Percentiles rank a stretch among this genome's conserved stretches.
phyloP scores from a whole-genome alignment of 2,329 filamentous ascomycete species.

The Rachicladosporium sp. region DNA sequence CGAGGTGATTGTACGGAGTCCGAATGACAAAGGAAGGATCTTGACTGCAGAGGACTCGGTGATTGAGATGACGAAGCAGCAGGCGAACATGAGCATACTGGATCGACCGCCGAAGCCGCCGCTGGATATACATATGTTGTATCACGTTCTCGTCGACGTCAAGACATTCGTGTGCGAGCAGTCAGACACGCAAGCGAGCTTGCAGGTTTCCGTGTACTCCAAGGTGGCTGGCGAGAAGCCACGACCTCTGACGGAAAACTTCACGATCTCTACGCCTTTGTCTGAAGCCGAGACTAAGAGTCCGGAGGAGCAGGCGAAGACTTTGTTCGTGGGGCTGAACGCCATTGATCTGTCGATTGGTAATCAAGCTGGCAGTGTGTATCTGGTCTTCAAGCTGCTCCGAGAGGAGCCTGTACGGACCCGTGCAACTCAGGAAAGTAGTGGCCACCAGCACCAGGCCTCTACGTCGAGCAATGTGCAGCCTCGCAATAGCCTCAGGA shows the following conservation, averaged over 20 bases:
- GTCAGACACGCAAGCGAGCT: constrained; percentile 59
- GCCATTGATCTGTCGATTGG: constrained; percentile 59
- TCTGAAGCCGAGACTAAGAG: constrained; percentile 57
- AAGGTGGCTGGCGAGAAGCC: constrained; percentile 53
- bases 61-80: constrained; percentile 77
- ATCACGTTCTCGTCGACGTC: constrained; percentile 74
- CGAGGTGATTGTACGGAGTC: constrained; percentile 89
- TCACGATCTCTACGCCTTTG: constrained; percentile 63
- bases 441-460: too few relatives aligned
- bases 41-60: constrained; percentile 88
- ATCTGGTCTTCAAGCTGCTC: constrained; percentile 70
- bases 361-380: constrained; percentile 56
- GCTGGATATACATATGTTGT: constrained; percentile 58
- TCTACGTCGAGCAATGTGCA: too few relatives aligned
- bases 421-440: constrained; percentile 1
- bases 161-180: constrained; percentile 68
- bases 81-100: constrained; percentile 91
- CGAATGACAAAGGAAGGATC: constrained; percentile 67
- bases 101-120: constrained; percentile 63
- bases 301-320: constrained; percentile 59
- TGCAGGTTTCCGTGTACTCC: constrained; percentile 67
- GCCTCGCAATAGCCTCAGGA: constrained; percentile 19
- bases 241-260: constrained; percentile 68
- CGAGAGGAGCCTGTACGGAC: constrained; percentile 37
- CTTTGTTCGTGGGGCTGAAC: constrained; percentile 77